phyloP scores from a whole-genome alignment of 495 filamentous ascomycete genomes.

The Elasticomyces elasticus region DNA sequence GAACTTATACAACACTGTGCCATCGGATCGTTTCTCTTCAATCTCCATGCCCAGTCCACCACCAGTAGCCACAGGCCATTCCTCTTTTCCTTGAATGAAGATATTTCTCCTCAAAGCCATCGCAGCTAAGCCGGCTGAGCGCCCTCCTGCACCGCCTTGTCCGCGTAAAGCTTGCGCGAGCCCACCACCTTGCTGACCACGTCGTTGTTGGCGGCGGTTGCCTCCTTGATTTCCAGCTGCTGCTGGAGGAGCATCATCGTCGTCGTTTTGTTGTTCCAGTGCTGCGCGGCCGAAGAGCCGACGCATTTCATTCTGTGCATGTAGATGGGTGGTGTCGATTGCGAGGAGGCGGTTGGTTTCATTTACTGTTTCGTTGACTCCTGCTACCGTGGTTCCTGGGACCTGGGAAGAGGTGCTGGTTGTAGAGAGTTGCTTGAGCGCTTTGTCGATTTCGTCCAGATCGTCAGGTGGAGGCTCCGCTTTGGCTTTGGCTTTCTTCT shows the following conservation, averaged over 20 bases:
- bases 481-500: constrained; percentile 40
- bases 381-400: constrained; percentile 22
- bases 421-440: constrained; percentile 51
- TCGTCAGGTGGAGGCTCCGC: constrained; percentile 17
- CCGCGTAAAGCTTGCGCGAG: constrained; percentile 62
- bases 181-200: constrained; percentile 44
- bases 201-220: constrained; percentile 38
- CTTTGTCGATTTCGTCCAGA: constrained; percentile 75
- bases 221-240: constrained; percentile 41
- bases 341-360: constrained; percentile 51
- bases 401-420: constrained; percentile 27
- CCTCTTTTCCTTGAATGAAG: constrained; percentile 81
- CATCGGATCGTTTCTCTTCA: constrained; percentile 42
- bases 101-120: constrained; percentile 63
- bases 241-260: constrained; percentile 43
- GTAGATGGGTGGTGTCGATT: constrained; percentile 70
- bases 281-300: constrained; percentile 78
- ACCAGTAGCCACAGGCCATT: constrained; percentile 73
- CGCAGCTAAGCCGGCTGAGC: constrained; percentile 53
- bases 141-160: constrained; percentile 45
- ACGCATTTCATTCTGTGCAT: constrained; percentile 87
- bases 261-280: constrained; percentile 48
- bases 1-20: constrained; percentile 58
- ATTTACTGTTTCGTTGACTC: constrained; percentile 27
- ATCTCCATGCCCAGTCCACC: constrained; percentile 80